phyloP scores from a whole-genome alignment of 805 yeast species.

The Ogataea polymorpha region DNA sequence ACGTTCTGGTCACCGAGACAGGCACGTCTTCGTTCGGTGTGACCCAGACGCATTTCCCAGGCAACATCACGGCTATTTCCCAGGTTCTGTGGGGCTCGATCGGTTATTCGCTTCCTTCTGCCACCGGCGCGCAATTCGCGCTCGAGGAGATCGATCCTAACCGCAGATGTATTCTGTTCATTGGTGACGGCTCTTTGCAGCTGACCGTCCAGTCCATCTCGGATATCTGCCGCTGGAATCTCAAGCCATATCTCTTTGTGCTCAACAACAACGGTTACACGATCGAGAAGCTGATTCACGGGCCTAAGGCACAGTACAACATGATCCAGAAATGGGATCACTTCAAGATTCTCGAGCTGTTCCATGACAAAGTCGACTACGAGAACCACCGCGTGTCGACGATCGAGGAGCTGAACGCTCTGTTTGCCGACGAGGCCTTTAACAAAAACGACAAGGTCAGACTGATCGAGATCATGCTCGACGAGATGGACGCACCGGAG shows the following conservation, averaged over 20 bases:
- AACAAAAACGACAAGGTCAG: slow-evolving; percentile 57
- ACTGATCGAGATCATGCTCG: slow-evolving; percentile 65
- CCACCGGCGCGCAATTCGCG: slow-evolving; percentile 66
- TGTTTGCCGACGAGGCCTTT: slow-evolving; percentile 47
- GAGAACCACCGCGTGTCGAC: slow-evolving; percentile 54
- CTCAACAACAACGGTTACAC: slow-evolving; percentile 75
- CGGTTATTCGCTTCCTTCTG: slow-evolving; percentile 67
- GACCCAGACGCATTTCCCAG: slow-evolving; percentile 62
- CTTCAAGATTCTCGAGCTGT: slow-evolving; percentile 51
- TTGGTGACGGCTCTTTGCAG: slow-evolving; percentile 77
- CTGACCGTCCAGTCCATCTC: slow-evolving; percentile 72
- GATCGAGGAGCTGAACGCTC: slow-evolving; percentile 54
- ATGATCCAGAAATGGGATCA: slow-evolving; percentile 70
- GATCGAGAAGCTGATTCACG: slow-evolving; percentile 72
- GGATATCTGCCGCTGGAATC: slow-evolving; percentile 63
- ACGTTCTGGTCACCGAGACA: slow-evolving; percentile 65
- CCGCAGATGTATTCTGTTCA: slow-evolving; percentile 62
- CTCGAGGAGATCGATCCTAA: slow-evolving; percentile 59
- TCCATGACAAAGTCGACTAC: slow-evolving; percentile 54
- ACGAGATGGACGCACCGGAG: slow-evolving; percentile 66
- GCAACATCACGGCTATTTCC: slow-evolving; percentile 59
- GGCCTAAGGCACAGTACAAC: slow-evolving; percentile 61
- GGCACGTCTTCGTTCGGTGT: slow-evolving; percentile 78
- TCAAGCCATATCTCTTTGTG: slow-evolving; percentile 65
- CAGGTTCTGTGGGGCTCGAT: slow-evolving; percentile 78